phyloP scores from a whole-genome alignment of 176 grass and related monocot species.

The Metroxylon sagu region DNA sequence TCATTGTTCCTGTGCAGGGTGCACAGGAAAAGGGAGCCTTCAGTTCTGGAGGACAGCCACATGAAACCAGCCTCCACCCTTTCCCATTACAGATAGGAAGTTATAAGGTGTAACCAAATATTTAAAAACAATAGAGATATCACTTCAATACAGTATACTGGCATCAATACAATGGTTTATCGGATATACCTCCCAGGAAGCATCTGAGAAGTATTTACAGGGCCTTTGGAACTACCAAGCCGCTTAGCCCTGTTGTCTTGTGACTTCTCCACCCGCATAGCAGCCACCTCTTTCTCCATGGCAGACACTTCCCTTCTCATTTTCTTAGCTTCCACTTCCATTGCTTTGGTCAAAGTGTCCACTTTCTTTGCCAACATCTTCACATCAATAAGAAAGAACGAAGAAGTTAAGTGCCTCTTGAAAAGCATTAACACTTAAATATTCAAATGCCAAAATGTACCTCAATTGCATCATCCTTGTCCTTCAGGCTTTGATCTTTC shows the following conservation, averaged over 20 bases:
- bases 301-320: slow-evolving; percentile 81
- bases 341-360: slow-evolving; percentile 83
- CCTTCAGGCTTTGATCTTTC: slow-evolving; percentile 89
- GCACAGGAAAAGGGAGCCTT: no score
- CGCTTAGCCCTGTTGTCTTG: slow-evolving; percentile 65
- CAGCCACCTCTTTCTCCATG: slow-evolving; percentile 89
- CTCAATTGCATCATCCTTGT: slow-evolving; percentile 96
- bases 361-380: slow-evolving; percentile 95
- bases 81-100: no score
- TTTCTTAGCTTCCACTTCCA: slow-evolving; percentile 94
- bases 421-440: neutral
- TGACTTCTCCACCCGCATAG: slow-evolving; percentile 69
- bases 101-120: no score
- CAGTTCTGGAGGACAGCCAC: no score
- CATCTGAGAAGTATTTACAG: slow-evolving; percentile 50
- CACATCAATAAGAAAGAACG: slow-evolving; percentile 13
- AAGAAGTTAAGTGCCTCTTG: neutral
- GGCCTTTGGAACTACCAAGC: slow-evolving; percentile 50
- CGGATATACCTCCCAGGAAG: slow-evolving; percentile 1
- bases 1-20: no score
- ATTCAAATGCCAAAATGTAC: slow-evolving; percentile 18
- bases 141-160: no score
- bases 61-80: no score
- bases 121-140: no score
- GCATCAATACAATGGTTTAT: neutral